These are phyloP conservation scores for Leishmania turanica DNA, from an alignment of 208 protist species.

Conservation along the genomic window DNA sequence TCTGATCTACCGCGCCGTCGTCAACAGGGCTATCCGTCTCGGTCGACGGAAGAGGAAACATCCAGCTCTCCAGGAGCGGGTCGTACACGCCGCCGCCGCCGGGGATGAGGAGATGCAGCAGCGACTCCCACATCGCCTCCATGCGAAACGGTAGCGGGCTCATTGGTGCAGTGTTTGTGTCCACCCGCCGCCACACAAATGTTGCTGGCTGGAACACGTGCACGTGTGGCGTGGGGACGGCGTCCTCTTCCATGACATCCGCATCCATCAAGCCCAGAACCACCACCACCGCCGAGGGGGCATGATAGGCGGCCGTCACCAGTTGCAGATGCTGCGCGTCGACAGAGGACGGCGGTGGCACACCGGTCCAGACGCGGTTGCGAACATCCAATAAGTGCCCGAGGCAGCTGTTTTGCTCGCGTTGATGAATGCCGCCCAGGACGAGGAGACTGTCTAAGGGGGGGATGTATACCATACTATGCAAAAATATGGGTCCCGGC, in stretches of 20 bases:
- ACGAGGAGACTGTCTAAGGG: slow-evolving; percentile 67
- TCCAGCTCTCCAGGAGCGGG: slow-evolving; percentile 56
- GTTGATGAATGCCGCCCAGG: slow-evolving; percentile 87
- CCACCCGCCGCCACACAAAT: slow-evolving; percentile 67
- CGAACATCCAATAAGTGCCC: slow-evolving; percentile 85
- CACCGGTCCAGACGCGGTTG: slow-evolving; percentile 77
- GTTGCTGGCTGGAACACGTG: slow-evolving; percentile 79
- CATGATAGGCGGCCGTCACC: slow-evolving; percentile 54
- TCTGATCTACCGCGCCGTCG: not conserved
- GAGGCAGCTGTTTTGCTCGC: slow-evolving; percentile 81
- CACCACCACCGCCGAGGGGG: slow-evolving; percentile 43
- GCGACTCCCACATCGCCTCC: slow-evolving; percentile 63
- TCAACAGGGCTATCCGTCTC: not conserved
- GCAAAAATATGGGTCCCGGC: slow-evolving; percentile 82
- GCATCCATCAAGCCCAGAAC: slow-evolving; percentile 68
- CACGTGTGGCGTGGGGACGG: slow-evolving; percentile 39
- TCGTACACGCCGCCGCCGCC: slow-evolving; percentile 76
- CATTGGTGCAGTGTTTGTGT: slow-evolving; percentile 59
- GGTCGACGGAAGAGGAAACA: slow-evolving; percentile 59
- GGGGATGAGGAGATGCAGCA: slow-evolving; percentile 57
- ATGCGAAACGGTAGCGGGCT: slow-evolving; percentile 84
- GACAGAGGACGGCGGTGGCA: slow-evolving; percentile 62
- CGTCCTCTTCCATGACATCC: slow-evolving; percentile 1
- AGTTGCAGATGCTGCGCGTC: slow-evolving; percentile 82
- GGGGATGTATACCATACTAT: slow-evolving; percentile 73